phyloP scores from a whole-genome alignment of 164 flowering plant species.

The Magnolia kwangsiensis region DNA sequence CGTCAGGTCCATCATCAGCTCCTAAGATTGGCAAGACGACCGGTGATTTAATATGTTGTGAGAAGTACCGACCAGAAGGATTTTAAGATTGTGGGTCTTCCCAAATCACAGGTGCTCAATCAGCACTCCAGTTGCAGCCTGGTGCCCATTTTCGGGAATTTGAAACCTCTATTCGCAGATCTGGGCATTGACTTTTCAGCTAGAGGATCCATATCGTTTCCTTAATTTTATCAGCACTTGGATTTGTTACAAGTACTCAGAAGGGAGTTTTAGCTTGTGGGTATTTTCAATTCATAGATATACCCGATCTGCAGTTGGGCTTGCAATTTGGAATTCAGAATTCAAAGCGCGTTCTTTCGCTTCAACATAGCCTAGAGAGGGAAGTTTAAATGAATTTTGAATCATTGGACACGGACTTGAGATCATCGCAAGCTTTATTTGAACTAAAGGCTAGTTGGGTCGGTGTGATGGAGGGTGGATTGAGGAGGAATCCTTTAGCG shows the following conservation, averaged over 20 bases:
- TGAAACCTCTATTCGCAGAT: not conserved
- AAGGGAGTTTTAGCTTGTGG: not conserved
- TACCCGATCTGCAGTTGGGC: not conserved
- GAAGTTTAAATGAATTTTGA: constrained; percentile 24
- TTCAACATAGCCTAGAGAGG: not conserved
- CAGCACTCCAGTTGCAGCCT: too few relatives aligned
- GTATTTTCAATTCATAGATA: not conserved
- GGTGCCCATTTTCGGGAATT: not conserved
- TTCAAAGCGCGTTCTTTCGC: not conserved
- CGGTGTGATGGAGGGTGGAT: constrained; percentile 29
- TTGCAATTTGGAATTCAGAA: not conserved
- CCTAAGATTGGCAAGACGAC: not conserved
- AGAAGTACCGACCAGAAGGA: not conserved
- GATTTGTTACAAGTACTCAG: not conserved
- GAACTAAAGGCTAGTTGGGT: constrained; percentile 17
- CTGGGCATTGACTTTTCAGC: too few relatives aligned
- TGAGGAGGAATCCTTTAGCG: constrained; percentile 12
- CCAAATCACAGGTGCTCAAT: not conserved
- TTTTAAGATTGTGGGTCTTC: not conserved
- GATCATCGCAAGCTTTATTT: constrained; percentile 15
- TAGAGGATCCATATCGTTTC: not conserved
- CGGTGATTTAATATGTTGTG: not conserved
- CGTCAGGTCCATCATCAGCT: not conserved
- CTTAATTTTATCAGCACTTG: not conserved
- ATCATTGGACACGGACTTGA: constrained; percentile 10